Percentiles rank a stretch among this genome's conserved stretches.
These are phyloP conservation scores for Boletus fagicola DNA, from an alignment of 768 basidiomycete genomes.

Conservation along the genomic window DNA sequence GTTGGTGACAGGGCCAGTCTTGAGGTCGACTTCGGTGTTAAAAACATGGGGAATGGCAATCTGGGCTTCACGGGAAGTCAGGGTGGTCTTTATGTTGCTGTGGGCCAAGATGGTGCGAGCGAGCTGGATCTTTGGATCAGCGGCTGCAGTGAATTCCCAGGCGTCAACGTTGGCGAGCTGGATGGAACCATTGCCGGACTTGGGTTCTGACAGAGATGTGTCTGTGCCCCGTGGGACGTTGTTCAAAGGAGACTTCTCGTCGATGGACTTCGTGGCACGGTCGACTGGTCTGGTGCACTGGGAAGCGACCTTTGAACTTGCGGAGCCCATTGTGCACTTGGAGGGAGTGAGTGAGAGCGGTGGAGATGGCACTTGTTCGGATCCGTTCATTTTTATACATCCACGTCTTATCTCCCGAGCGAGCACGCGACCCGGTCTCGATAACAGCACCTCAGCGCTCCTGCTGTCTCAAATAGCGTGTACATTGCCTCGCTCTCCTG, in stretches of 20 bases:
- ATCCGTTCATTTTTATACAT: slow-evolving; percentile 26
- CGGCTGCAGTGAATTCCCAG: slow-evolving; percentile 63
- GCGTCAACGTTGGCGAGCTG: slow-evolving; percentile 52
- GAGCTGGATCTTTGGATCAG: slow-evolving; percentile 62
- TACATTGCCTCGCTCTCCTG: neutral
- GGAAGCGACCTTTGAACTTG: slow-evolving; percentile 24
- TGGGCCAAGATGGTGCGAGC: slow-evolving; percentile 77
- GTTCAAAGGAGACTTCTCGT: slow-evolving; percentile 23
- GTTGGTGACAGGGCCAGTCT: slow-evolving; percentile 79
- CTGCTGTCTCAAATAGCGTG: neutral
- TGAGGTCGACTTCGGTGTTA: slow-evolving; percentile 76
- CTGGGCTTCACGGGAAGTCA: slow-evolving; percentile 60
- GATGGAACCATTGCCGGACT: slow-evolving; percentile 60
- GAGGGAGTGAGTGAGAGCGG: slow-evolving; percentile 3
- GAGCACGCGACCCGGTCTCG: slow-evolving; percentile 13
- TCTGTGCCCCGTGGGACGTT: neutral
- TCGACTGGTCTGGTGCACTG: slow-evolving; percentile 18
- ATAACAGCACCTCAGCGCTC: neutral
- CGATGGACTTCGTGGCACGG: slow-evolving; percentile 20
- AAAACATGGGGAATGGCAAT: slow-evolving; percentile 76
- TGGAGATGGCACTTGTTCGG: slow-evolving; percentile 12
- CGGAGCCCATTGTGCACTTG: slow-evolving; percentile 24
- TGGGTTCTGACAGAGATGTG: slow-evolving; percentile 15
- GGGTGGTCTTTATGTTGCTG: slow-evolving; percentile 58
- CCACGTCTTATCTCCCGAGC: slow-evolving; percentile 17